A percentile compares a stretch with the other conserved stretches of the same genome.
phyloP scores from a whole-genome alignment of 306 rosid genomes.

The Canavalia gladiata region DNA sequence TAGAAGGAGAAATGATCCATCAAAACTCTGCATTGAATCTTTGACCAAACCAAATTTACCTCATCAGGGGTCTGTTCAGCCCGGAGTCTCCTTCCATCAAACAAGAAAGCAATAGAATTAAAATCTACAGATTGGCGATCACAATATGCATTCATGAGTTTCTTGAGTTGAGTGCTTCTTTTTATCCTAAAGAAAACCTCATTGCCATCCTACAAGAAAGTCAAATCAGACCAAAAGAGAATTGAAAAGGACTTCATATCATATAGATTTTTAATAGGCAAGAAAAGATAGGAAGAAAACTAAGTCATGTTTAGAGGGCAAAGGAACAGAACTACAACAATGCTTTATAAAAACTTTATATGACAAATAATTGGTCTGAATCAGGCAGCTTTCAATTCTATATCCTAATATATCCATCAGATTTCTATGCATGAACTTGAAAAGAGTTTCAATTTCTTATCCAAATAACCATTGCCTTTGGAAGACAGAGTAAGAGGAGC shows the following conservation, averaged over 20 bases:
- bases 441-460: neutral
- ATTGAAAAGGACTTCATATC: neutral
- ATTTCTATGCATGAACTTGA: neutral
- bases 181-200: slow-evolving; percentile 70
- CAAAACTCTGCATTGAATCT: neutral
- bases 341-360: too few species aligned
- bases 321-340: slow-evolving; percentile 15
- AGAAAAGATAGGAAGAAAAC: neutral
- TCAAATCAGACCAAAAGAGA: neutral
- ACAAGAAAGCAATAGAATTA: slow-evolving; percentile 76
- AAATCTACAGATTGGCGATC: slow-evolving; percentile 62
- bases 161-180: slow-evolving; percentile 63
- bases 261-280: neutral
- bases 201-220: slow-evolving; percentile 60
- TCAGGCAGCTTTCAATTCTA: neutral
- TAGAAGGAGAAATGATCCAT: neutral
- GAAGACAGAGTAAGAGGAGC: neutral
- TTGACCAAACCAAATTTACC: slow-evolving; percentile 44
- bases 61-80: slow-evolving; percentile 76
- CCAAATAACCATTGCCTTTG: neutral
- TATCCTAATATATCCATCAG: neutral
- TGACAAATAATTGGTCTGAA: neutral
- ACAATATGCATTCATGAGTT: slow-evolving; percentile 77
- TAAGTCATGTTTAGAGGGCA: neutral
- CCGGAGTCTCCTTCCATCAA: slow-evolving; percentile 73